phyloP scores from a whole-genome alignment of 805 yeast genomes.

The Candida boidinii region DNA sequence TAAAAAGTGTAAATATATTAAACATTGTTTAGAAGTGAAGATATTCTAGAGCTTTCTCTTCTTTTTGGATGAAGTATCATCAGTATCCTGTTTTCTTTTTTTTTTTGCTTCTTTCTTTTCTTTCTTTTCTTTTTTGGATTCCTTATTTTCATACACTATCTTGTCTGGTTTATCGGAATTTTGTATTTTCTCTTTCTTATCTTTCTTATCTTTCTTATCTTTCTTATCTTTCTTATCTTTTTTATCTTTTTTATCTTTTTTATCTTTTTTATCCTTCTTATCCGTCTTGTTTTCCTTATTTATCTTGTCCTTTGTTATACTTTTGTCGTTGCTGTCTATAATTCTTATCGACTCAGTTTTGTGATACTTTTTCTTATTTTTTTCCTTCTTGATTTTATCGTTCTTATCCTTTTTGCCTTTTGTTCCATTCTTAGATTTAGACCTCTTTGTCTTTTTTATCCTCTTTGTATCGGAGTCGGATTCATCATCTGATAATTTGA shows the following conservation, averaged over 20 bases:
- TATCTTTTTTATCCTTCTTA: constrained; percentile 12
- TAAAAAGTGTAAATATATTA: too few relatives aligned
- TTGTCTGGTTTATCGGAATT: constrained; percentile 2
- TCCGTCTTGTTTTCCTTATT: constrained; percentile 15
- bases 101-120: neutral
- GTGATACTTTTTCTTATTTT: constrained; percentile 14
- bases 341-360: constrained; percentile 18
- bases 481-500: constrained; percentile 10
- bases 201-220: constrained; percentile 13
- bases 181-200: constrained; percentile 6
- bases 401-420: constrained; percentile 13
- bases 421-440: constrained; percentile 1
- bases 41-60: too few relatives aligned
- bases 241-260: constrained; percentile 11
- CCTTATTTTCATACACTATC: neutral
- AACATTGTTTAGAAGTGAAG: too few relatives aligned
- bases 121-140: neutral
- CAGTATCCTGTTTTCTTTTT: neutral
- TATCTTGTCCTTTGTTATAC: constrained; percentile 11
- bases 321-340: constrained; percentile 15
- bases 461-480: constrained; percentile 20
- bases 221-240: constrained; percentile 14
- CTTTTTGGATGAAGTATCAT: too few relatives aligned
- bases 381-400: constrained; percentile 14
- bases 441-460: constrained; percentile 19